These are phyloP conservation scores for Neurospora cerealis DNA, from an alignment of 495 filamentous ascomycete species.

Conservation along the genomic window DNA sequence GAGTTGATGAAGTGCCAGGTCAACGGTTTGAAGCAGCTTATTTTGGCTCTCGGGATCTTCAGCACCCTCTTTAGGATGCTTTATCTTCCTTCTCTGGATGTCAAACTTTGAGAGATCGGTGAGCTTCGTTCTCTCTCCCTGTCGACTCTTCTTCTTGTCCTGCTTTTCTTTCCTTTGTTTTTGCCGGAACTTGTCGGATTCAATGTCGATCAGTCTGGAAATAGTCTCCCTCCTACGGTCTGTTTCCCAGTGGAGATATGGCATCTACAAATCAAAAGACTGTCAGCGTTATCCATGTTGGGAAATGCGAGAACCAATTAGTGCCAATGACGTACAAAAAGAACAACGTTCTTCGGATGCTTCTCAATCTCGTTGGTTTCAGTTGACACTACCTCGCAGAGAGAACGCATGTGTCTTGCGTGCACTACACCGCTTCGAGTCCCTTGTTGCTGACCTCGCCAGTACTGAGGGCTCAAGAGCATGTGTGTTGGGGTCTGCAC, in stretches of 20 bases:
- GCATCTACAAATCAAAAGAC: constrained; percentile 34
- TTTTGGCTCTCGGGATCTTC: neutral
- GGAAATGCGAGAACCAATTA: neutral
- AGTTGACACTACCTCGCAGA: constrained; percentile 22
- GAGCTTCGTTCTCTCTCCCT: neutral
- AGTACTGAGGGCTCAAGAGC: constrained; percentile 21
- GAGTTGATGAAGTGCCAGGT: neutral
- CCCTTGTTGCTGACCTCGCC: constrained; percentile 22
- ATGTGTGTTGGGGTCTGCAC: constrained; percentile 5
- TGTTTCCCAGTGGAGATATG: constrained; percentile 61
- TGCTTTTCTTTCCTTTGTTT: neutral
- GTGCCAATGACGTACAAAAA: constrained; percentile 21
- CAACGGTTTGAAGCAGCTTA: neutral
- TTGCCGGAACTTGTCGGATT: constrained; percentile 3
- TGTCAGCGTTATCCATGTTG: neutral
- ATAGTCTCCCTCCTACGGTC: constrained; percentile 28
- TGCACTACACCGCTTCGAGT: constrained; percentile 18
- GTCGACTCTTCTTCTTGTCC: neutral
- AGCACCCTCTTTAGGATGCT: neutral
- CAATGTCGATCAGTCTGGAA: constrained; percentile 8
- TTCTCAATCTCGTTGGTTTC: constrained; percentile 8
- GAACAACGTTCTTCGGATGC: constrained; percentile 25
- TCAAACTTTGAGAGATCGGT: neutral
- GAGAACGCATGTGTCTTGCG: constrained; percentile 27
- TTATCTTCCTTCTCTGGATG: neutral